Base-by-base conservation (phyloP, 352 stramenopile species). In the Saprolegnia parasitica region DNA sequence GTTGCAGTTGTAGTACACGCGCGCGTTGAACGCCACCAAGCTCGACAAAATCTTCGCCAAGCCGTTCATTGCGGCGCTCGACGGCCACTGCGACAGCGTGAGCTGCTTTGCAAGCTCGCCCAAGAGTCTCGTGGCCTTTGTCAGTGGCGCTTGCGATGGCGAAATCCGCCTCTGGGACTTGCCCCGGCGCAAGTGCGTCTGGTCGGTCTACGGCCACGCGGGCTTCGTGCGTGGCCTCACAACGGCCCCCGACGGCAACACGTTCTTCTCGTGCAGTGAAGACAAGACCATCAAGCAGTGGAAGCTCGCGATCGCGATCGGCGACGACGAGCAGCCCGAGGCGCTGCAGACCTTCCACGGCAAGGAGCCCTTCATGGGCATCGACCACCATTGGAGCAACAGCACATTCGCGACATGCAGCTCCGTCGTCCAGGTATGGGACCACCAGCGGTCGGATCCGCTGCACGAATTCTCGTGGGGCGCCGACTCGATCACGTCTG, bases 41-140 rank as follows among this genome's bases (percentile, higher is more conserved):
- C 82, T 99, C 45, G 96, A 99, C 74, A 94, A 97, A 6, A 89
- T 99, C 79, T 99, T 99, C 83, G 98, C 98, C 56, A 98, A 98
- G 76, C 98, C 98, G 4, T 98, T 99, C 68, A 74, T 99, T 10
- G 96, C 95, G 29, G 95, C 97, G 66, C 76, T 99, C 40, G 94
- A 98, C 58, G 97, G 97, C 37, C 98, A 99, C 78, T 89, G 83
- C 58, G 98, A 99, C 81, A 91, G 95, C 23, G 93, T 99, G 20
- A 98, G 91, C 60, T 91, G 87, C 57, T 79, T 98, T 29, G 92
- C 91, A 35, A 90, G 90, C 24, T 98, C 85, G 73, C 88, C 91
- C 18, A 96, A 84, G 54, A 97, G 86, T 71, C 81, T 99, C 5
- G 84, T 93, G 45, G 78, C 84, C 37, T 93, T 93, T 65, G 72